phyloP scores from a whole-genome alignment of 345 rosid genomes.

The Euclidium syriacum region DNA sequence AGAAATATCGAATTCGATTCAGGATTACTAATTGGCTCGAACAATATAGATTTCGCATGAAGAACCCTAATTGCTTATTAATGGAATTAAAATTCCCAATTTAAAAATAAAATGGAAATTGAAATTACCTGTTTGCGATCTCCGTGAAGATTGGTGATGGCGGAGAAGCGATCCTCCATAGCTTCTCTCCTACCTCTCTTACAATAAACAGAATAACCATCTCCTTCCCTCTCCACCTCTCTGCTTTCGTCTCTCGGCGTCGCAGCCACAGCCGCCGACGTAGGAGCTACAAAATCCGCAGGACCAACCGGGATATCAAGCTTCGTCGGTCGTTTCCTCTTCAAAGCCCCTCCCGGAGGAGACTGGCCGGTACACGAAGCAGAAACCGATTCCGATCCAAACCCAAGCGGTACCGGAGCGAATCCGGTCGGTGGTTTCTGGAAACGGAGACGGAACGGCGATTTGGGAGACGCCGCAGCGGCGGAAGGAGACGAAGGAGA shows the following conservation, averaged over 20 bases:
- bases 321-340: constrained; percentile 82
- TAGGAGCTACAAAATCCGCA: constrained; percentile 31
- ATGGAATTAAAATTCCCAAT: background rate
- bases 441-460: constrained; percentile 63
- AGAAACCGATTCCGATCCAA: constrained; percentile 28
- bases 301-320: constrained; percentile 52
- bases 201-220: constrained; percentile 70
- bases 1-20: background rate
- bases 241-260: constrained; percentile 36
- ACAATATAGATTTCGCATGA: background rate
- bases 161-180: constrained; percentile 93
- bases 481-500: constrained; percentile 39
- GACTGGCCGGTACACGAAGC: constrained; percentile 19
- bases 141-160: constrained; percentile 45
- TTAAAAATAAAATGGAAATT: background rate
- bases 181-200: constrained; percentile 85
- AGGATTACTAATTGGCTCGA: background rate
- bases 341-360: constrained; percentile 34
- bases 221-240: constrained; percentile 53
- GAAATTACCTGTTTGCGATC: constrained; percentile 58
- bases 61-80: background rate
- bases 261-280: constrained; percentile 3
- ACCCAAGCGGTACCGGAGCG: constrained; percentile 19
- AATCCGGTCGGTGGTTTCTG: constrained; percentile 47
- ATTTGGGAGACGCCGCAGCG: constrained; percentile 52